phyloP scores from a whole-genome alignment of 176 grass and related monocot species.

The Carex scoparia region DNA sequence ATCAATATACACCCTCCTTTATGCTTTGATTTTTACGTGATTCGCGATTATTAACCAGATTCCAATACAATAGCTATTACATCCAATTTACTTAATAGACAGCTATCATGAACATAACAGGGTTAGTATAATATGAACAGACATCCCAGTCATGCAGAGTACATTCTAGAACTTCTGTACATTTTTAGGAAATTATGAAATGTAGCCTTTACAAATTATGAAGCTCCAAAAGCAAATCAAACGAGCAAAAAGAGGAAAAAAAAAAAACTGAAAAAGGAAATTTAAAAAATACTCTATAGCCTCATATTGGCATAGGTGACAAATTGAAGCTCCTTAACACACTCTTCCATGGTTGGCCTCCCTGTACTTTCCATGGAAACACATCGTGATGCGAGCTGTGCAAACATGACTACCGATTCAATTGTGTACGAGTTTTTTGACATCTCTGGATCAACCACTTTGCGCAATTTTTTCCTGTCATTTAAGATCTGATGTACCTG shows the following conservation, averaged over 20 bases:
- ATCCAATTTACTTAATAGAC: not conserved
- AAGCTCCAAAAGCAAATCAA: not conserved
- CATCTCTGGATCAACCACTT: conserved; percentile 81
- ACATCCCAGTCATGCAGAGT: not conserved
- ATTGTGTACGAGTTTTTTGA: conserved; percentile 60
- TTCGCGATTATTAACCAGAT: not conserved
- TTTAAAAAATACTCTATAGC: conserved; percentile 31
- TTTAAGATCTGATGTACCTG: conserved; percentile 57
- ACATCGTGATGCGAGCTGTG: conserved; percentile 71
- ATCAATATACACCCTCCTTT: not conserved
- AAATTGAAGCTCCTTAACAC: conserved; percentile 83
- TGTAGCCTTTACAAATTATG: not conserved
- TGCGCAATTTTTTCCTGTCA: conserved; percentile 70
- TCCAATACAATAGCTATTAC: not conserved
- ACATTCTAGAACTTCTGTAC: not conserved
- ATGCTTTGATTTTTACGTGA: not conserved
- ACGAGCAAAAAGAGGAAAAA: not conserved
- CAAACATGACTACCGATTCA: conserved; percentile 67
- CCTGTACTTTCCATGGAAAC: conserved; percentile 68
- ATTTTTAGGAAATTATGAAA: conserved; percentile 5
- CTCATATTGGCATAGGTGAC: conserved; percentile 86
- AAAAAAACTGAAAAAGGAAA: not conserved
- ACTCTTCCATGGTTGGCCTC: conserved; percentile 73
- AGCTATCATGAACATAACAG: not conserved
- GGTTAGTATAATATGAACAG: not conserved